phyloP scores from a whole-genome alignment of 306 rosid species.

The Lithocarpus polystachyus region DNA sequence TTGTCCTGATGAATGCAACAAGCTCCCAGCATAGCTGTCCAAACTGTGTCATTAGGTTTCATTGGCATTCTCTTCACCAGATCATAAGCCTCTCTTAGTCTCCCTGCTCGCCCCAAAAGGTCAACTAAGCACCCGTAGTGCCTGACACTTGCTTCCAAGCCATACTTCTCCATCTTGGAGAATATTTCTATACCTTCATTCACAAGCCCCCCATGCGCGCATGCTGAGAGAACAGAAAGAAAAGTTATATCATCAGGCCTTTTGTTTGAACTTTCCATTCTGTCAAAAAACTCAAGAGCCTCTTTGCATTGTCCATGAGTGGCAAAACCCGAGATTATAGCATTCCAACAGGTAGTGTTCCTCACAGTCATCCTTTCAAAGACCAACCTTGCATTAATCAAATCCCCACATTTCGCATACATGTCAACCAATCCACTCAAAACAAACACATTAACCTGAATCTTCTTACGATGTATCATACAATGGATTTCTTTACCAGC shows the following conservation, averaged over 20 bases:
- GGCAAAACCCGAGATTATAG: conserved; percentile 65
- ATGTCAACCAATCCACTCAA: conserved; percentile 64
- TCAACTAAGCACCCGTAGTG: conserved; percentile 75
- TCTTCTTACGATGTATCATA: conserved; percentile 33
- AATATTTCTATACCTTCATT: conserved; percentile 46
- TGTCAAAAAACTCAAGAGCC: conserved; percentile 48
- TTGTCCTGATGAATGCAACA: conserved; percentile 57
- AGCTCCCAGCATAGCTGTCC: conserved; percentile 69
- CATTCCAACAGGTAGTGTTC: conserved; percentile 62
- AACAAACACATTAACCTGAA: conserved; percentile 46
- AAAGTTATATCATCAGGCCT: conserved; percentile 61
- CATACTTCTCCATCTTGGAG: conserved; percentile 53
- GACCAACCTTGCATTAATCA: conserved; percentile 46
- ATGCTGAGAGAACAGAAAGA: conserved; percentile 56
- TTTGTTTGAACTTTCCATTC: conserved; percentile 46
- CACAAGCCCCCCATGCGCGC: conserved; percentile 62
- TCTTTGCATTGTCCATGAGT: conserved; percentile 55
- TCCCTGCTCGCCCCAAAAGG: conserved; percentile 66
- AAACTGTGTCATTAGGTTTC: conserved; percentile 55
- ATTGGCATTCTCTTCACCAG: conserved; percentile 51
- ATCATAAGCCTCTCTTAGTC: conserved; percentile 54
- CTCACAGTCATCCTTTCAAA: conserved; percentile 49
- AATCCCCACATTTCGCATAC: conserved; percentile 78
- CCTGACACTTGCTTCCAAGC: conserved; percentile 36
- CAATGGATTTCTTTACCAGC: conserved; percentile 51